Base-by-base conservation (phyloP, 116 monocot genomes). In the Zostera marina region DNA sequence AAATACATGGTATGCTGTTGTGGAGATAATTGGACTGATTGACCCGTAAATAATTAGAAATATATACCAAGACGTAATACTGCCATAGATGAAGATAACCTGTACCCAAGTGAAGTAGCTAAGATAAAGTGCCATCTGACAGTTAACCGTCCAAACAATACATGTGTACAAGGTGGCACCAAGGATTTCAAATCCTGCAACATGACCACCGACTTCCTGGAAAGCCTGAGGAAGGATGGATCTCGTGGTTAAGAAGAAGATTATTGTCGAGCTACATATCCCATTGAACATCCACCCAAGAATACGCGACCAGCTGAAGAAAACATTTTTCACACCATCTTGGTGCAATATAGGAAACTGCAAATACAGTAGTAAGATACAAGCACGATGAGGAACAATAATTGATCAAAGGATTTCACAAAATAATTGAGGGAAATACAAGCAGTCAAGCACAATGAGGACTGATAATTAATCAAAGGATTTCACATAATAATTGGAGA, bases 91-190 rank as follows among this genome's bases (percentile, higher is more conserved):
- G 59, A 83, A 71, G 15, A 92, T 52, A 73, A 82, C 86, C 10
- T 92, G 91, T 17, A 92, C 73, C 52, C 82, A 66, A 23, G 86
- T 92, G 67, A 92, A 80, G 65, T 92, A 82, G 76, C 67, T 73
- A 60, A 86, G 62, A 5, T 61, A 72, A n/a, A 92, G 73, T 1
- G 91, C 82, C 77, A 92, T 77, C 61, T 92, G 91, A 42, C 77
- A 73, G 61, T 82, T 92, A 7, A 86, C 91, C 5, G 77, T 77
- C 86, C 91, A 92, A 1, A 92, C 69, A 12, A 92, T 76, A 13
- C 73, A 72, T 3, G 85, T 82, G 67, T 82, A 92, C 86, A 92
- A 82, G 53, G 77, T 69, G 53, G 64, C 61, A 0, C 86, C 91
- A 8, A 92, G 68, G 15, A 75, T 42, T 15, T 53, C 71, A 0